These are phyloP conservation scores for Pseudogymnoascus sp. DNA, from an alignment of 2,329 filamentous ascomycete species.

Conservation along the genomic window DNA sequence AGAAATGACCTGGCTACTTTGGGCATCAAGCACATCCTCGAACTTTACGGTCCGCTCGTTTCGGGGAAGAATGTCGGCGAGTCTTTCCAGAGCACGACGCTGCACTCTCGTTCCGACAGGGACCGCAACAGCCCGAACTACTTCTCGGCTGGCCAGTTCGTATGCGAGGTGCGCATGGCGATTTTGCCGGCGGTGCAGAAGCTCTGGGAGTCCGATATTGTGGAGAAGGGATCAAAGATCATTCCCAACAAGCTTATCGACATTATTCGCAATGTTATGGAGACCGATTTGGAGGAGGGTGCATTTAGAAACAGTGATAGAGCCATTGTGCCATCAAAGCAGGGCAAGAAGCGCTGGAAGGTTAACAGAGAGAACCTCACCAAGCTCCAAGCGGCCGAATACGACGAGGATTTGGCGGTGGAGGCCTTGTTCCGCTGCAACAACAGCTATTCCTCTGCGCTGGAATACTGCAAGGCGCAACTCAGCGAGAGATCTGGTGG, in stretches of 20 bases:
- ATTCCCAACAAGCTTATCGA: constrained; percentile 75
- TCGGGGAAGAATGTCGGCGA: constrained; percentile 77
- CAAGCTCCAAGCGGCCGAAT: constrained; percentile 37
- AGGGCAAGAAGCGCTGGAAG: constrained; percentile 41
- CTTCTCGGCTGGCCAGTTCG: constrained; percentile 65
- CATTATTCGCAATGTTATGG: constrained; percentile 70
- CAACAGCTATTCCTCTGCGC: constrained; percentile 51
- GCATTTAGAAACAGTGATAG: constrained; percentile 58
- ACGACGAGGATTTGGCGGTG: constrained; percentile 55
- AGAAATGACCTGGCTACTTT: constrained; percentile 42
- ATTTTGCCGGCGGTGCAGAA: constrained; percentile 68
- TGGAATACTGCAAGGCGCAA: constrained; percentile 69
- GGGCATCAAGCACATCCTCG: constrained; percentile 74
- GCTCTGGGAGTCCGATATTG: constrained; percentile 78
- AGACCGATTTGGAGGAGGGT: constrained; percentile 66
- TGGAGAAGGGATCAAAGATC: constrained; percentile 70
- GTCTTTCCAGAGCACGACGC: constrained; percentile 53
- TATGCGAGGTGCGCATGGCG: constrained; percentile 76
- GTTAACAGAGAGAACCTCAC: constrained; percentile 42
- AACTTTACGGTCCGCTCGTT: constrained; percentile 69
- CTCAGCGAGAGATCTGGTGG: constrained; percentile 48
- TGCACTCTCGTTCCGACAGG: constrained; percentile 43
- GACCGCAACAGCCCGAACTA: constrained; percentile 51
- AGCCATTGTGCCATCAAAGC: constrained; percentile 35
- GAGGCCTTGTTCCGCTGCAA: constrained; percentile 82